Conservation (phyloP, 1,284 basidiomycete species). For the Amanita bisporigera region DNA sequence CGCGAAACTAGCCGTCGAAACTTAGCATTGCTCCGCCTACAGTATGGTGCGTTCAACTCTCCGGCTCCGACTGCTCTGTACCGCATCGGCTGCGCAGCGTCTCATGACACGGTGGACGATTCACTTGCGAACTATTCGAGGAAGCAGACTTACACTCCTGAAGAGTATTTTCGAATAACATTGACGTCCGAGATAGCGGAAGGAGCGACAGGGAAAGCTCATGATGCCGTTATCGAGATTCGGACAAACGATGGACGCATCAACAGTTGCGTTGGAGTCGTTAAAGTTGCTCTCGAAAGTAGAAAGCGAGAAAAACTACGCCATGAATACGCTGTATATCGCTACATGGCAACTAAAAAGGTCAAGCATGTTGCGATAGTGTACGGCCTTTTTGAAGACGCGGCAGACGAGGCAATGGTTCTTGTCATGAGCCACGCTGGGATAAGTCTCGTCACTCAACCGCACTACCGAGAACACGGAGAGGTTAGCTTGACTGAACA, state of each 20-base stretch:
- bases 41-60: neutral
- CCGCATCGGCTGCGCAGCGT: neutral
- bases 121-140: neutral
- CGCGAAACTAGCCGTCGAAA: neutral
- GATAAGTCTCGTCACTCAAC: neutral
- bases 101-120: neutral
- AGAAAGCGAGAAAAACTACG: slow-evolving; percentile 19
- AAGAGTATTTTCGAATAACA: neutral
- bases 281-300: slow-evolving; percentile 27
- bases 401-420: slow-evolving; percentile 18
- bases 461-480: neutral
- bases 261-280: slow-evolving; percentile 11
- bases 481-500: neutral
- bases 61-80: neutral
- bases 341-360: slow-evolving; percentile 12
- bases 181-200: neutral
- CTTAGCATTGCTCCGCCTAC: too few relatives aligned
- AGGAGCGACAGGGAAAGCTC: slow-evolving; percentile 26
- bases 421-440: slow-evolving; percentile 29
- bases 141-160: neutral
- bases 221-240: slow-evolving; percentile 14
- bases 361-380: slow-evolving; percentile 22
- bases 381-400: slow-evolving; percentile 33
- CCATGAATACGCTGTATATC: slow-evolving; percentile 30
- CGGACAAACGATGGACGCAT: too few relatives aligned